Conservation (phyloP, 1,139 yeast species). For the Taphrina wiesneri region DNA sequence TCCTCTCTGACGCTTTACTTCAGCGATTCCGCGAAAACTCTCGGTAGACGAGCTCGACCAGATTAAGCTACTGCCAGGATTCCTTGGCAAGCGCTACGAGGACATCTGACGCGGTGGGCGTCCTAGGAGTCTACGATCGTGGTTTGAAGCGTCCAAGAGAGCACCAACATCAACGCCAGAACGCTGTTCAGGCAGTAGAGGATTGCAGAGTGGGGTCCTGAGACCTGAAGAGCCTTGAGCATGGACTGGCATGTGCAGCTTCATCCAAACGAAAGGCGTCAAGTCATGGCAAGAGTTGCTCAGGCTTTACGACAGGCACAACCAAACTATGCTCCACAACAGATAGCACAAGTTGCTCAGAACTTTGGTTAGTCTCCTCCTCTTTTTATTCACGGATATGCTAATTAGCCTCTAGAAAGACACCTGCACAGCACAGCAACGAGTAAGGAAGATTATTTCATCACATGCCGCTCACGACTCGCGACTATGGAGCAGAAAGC, state of each 20-base stretch:
- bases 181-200: too few relatives aligned
- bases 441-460: conserved; percentile 29
- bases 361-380: conserved; percentile 20
- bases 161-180: too few relatives aligned
- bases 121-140: too few relatives aligned
- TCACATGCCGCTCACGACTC: conserved; percentile 20
- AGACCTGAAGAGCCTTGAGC: too few relatives aligned
- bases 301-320: conserved; percentile 16
- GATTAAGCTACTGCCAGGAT: too few relatives aligned
- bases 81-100: too few relatives aligned
- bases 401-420: background rate
- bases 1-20: too few relatives aligned
- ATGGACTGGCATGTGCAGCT: conserved; percentile 25
- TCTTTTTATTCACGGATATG: background rate
- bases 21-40: too few relatives aligned
- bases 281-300: conserved; percentile 15
- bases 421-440: conserved; percentile 20
- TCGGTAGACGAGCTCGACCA: too few relatives aligned
- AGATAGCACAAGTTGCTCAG: conserved; percentile 29
- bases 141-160: too few relatives aligned
- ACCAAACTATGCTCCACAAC: conserved; percentile 29
- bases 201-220: too few relatives aligned
- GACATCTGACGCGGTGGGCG: too few relatives aligned
- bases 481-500: conserved; percentile 21
- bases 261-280: conserved; percentile 11